phyloP scores from a whole-genome alignment of 2,329 filamentous ascomycete genomes.

The Cordyceps cateniannulata region DNA sequence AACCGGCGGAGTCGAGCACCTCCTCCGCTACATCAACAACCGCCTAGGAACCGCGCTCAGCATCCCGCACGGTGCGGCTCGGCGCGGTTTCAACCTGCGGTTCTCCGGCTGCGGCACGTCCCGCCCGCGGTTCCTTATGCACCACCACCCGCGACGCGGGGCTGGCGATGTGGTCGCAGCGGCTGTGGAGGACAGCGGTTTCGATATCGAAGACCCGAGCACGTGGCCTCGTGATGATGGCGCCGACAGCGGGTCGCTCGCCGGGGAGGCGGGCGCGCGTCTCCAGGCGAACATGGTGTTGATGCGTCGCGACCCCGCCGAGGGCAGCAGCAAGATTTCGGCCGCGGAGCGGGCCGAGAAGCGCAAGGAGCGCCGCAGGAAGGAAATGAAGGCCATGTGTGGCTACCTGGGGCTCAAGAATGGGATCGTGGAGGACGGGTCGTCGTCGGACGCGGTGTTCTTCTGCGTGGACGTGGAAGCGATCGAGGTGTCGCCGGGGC shows the following conservation, averaged over 20 bases:
- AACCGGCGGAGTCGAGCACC: slow-evolving; percentile 55
- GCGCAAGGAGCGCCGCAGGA: slow-evolving; percentile 43
- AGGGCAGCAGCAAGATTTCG: not conserved
- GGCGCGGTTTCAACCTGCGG: slow-evolving; percentile 50
- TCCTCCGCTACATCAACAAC: slow-evolving; percentile 60
- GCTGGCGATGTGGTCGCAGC: slow-evolving; percentile 23
- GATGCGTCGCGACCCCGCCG: not conserved
- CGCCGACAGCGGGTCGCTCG: not conserved
- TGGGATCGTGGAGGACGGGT: not conserved
- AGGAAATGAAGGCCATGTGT: slow-evolving; percentile 58
- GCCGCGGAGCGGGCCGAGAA: slow-evolving; percentile 32
- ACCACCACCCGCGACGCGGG: slow-evolving; percentile 46
- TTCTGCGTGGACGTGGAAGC: slow-evolving; percentile 79
- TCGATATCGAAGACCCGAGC: slow-evolving; percentile 21
- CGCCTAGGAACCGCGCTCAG: slow-evolving; percentile 46
- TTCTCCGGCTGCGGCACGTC: slow-evolving; percentile 58
- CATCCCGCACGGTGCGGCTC: slow-evolving; percentile 48
- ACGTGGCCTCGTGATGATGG: slow-evolving; percentile 3
- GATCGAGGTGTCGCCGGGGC: slow-evolving; percentile 58
- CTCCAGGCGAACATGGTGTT: slow-evolving; percentile 2
- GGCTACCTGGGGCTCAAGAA: slow-evolving; percentile 60
- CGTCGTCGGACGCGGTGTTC: slow-evolving; percentile 44
- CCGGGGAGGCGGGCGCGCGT: not conserved
- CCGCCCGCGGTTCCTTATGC: slow-evolving; percentile 63
- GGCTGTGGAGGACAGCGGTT: slow-evolving; percentile 30